A percentile compares a stretch with the other conserved stretches of the same genome.
phyloP scores from a whole-genome alignment of 1,284 basidiomycete species.

The Xerocomus nothofagi region DNA sequence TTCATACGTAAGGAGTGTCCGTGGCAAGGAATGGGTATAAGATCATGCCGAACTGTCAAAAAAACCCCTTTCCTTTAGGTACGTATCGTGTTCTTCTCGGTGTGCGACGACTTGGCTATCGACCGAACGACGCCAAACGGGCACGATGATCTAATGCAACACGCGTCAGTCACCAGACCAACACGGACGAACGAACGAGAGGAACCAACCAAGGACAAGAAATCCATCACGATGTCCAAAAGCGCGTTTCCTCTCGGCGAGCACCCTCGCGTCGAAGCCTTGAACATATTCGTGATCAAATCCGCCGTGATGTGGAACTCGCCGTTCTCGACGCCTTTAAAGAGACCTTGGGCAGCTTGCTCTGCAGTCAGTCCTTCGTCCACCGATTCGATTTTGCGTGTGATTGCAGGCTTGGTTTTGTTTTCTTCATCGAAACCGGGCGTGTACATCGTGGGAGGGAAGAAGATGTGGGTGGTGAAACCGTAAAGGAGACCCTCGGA shows the following conservation, averaged over 20 bases:
- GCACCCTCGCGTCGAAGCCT: conserved; percentile 66
- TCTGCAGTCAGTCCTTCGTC: conserved; percentile 73
- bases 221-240: conserved; percentile 21
- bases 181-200: neutral
- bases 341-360: conserved; percentile 59
- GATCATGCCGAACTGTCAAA: conserved; percentile 18
- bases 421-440: conserved; percentile 84
- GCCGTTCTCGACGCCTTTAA: conserved; percentile 73
- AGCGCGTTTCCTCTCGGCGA: conserved; percentile 46
- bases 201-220: conserved; percentile 27
- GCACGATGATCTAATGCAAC: conserved; percentile 27
- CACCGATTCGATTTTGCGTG: conserved; percentile 77
- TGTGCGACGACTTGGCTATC: conserved; percentile 31
- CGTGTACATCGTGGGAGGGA: conserved; percentile 83
- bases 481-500: conserved; percentile 81
- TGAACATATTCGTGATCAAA: conserved; percentile 67
- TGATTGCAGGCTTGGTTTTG: conserved; percentile 78
- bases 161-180: neutral
- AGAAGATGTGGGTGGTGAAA: conserved; percentile 83
- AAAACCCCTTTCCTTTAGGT: conserved; percentile 32
- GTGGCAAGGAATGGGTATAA: neutral
- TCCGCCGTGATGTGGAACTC: conserved; percentile 79
- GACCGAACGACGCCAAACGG: conserved; percentile 35
- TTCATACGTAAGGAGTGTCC: neutral
- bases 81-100: conserved; percentile 27